Base-by-base conservation (phyloP, 2,329 filamentous ascomycete species). In the Trichoderma harzianum region DNA sequence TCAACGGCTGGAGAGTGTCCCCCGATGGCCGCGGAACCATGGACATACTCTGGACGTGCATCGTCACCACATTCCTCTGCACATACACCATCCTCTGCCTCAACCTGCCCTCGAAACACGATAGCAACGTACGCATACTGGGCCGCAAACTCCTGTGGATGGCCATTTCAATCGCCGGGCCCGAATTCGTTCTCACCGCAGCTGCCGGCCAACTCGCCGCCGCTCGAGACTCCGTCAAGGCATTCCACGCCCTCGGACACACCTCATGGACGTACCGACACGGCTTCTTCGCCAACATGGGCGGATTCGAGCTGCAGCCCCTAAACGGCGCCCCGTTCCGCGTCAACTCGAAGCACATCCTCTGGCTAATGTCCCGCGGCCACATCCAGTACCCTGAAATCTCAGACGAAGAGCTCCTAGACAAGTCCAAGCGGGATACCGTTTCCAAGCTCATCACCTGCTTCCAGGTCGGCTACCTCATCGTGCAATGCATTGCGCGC, bases 381-480 rank as follows among this genome's bases (percentile, higher is more conserved):
- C 24, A 66, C 8, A 66, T 53, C 21, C 5, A 39, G n/a, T 55
- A 24, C 5, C 43, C 63, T 1, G 34, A 30, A 18, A 65, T 65
- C n/a, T 65, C 30, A 8, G 28, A 65, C 21, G 43, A 55, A 55
- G 30, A 66, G 32, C 63, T 66, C n/a, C 24, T 66, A 2, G 47
- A 28, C 8, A 66, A 36, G 3, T 66, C 63, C 47, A 66, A 66
- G 28, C 34, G 53, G 14, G 63, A 55, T 18, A 66, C 47, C 1
- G 47, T 66, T 14, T 28, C 39, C 43, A 65, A 65, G 62, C 26
- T 65, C 63, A 66, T 66, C 28, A 36, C 63, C 14, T 66, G 63
- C 14, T 55, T 66, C 30, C 30, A 66, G 30, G 63, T 51, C 6
- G 43, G 63, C 21, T 66, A 55, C 30, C n/a, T 55, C n/a, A 55